Conservation (phyloP, 2,329 filamentous ascomycete species). For the Xylariaceae sp. region DNA sequence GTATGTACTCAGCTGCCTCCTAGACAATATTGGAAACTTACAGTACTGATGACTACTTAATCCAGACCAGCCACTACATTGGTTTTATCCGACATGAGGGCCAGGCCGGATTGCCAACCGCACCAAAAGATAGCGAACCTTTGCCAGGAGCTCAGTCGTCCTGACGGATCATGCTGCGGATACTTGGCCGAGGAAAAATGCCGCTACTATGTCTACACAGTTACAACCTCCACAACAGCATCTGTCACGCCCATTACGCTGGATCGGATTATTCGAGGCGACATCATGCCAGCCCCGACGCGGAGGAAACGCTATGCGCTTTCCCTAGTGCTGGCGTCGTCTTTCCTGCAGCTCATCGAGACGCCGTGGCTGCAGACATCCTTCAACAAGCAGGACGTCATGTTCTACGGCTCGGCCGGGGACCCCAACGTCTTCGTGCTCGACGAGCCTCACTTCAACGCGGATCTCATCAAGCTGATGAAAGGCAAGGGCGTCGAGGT, state of each 20-base stretch:
- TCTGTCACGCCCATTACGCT: constrained; percentile 6
- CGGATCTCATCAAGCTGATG: background rate
- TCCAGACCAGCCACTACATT: too few species aligned
- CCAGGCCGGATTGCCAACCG: too few species aligned
- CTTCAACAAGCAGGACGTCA: constrained; percentile 13
- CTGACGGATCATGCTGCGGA: constrained; percentile 7
- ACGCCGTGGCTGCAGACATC: constrained; percentile 15
- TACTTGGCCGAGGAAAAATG: constrained; percentile 11
- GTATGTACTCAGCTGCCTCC: too few species aligned
- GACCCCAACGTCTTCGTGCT: constrained; percentile 3
- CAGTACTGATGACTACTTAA: too few species aligned
- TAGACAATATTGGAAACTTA: too few species aligned
- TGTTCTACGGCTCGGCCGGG: constrained; percentile 6
- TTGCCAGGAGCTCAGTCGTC: background rate
- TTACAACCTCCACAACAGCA: constrained; percentile 1
- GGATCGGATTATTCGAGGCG: constrained; percentile 9
- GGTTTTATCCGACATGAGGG: too few species aligned
- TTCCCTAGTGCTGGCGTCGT: constrained; percentile 17
- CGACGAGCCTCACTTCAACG: constrained; percentile 11
- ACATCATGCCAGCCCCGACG: constrained; percentile 5
- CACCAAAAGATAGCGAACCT: background rate
- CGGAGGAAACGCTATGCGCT: constrained; percentile 15
- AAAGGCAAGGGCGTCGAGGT: constrained; percentile 1
- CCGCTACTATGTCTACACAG: constrained; percentile 12
- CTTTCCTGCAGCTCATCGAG: constrained; percentile 19